Base-by-base conservation (phyloP, 2,329 filamentous ascomycete species). In the Aspergillus sp. region DNA sequence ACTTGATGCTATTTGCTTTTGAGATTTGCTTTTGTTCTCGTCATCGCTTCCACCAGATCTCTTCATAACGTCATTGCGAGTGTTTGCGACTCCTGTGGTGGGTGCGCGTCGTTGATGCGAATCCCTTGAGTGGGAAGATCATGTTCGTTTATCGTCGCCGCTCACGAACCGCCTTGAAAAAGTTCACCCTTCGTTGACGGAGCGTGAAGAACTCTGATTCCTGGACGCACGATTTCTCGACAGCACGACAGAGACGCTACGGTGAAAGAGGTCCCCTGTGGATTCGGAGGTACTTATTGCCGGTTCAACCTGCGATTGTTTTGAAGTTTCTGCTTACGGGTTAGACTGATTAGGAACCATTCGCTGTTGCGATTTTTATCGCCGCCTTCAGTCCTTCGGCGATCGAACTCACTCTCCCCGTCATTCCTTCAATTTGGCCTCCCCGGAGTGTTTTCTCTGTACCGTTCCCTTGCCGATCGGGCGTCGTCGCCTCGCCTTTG, bases 81-180 rank as follows among this genome's bases (percentile, higher is more conserved):
- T 30, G 26, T 30, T 30, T 11, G 26, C 26, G 26, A 30, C 26
- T 30, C 26, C 9, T 30, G 10, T 11, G 26, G 8, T 30, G 35
- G 35, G 16, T 44, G 35, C 41, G 17, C n/a, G 17, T 10, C 11
- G 24, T 47, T 47, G 11, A n/a, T 51, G 30, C 24, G 43, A 11
- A 17, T 47, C 16, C 44, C 44, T 51, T 33, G 40, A 30, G 42
- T 22, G 43, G 47, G 51, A 35, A 53, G 51, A 53, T 47, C 47
- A 53, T 53, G 51, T 50, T 42, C 36, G 43, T 50, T 38, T 45
- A 43, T 48, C 45, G 50, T 44, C 10, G 22, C 38, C 22, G 38
- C 40, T 33, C 45, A 30, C 24, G 24, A 47, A 19, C 19, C 19
- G 16, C 40, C 35, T n/a, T 40, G 11, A 4, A 44, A 50, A 50